phyloP scores from a whole-genome alignment of 176 grass and related monocot species.

The Ensete glaucum region DNA sequence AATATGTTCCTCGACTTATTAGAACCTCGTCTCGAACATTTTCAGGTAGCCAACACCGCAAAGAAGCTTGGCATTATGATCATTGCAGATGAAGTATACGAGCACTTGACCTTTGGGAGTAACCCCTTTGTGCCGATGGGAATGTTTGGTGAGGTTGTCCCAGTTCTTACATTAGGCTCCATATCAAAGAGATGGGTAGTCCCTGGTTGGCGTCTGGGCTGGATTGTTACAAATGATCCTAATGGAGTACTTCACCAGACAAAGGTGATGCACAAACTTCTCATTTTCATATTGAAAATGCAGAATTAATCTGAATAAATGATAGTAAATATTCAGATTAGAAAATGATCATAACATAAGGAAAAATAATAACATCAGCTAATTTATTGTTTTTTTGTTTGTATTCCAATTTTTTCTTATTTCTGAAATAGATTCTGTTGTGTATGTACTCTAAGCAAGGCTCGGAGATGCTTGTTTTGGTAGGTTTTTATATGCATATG shows the following conservation, averaged over 20 bases:
- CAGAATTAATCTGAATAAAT: too few species aligned
- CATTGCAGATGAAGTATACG: constrained; percentile 75
- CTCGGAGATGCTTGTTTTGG: too few species aligned
- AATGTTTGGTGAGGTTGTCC: constrained; percentile 40
- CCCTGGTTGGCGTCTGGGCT: constrained; percentile 87
- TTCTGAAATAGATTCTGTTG: too few species aligned
- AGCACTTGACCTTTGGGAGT: constrained; percentile 51
- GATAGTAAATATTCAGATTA: too few species aligned
- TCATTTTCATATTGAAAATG: too few species aligned
- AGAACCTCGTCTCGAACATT: background rate
- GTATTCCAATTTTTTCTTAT: too few species aligned
- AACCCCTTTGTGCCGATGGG: constrained; percentile 69
- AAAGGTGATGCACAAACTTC: constrained; percentile 26
- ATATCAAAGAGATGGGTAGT: constrained; percentile 87
- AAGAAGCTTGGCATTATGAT: constrained; percentile 55
- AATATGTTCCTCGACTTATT: too few species aligned
- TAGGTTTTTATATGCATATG: too few species aligned
- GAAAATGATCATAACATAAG: too few species aligned
- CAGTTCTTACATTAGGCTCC: constrained; percentile 67
- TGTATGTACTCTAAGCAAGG: too few species aligned
- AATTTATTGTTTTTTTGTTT: too few species aligned
- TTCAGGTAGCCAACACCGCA: constrained; percentile 58
- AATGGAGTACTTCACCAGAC: constrained; percentile 53
- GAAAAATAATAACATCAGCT: too few species aligned
- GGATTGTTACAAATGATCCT: constrained; percentile 52